Percentiles rank a stretch among this genome's conserved stretches.
Evolutionary conservation across 176 grass and related monocot species (phyloP).

Genomic region (Neostapfia colusana): DNA sequence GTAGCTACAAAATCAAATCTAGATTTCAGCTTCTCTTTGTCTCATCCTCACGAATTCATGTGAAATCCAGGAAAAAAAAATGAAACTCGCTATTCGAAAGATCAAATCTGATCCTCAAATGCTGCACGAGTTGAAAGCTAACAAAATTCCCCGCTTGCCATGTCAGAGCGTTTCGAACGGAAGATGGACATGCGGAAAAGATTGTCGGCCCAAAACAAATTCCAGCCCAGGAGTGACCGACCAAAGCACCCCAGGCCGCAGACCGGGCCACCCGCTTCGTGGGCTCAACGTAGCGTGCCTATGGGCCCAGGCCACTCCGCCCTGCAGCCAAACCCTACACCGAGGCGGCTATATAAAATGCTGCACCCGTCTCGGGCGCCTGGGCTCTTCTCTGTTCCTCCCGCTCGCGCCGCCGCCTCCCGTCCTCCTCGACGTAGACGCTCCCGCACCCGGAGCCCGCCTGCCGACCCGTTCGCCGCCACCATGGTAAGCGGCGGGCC

Average conservation of each 20-base stretch:
- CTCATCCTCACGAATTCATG: neutral
- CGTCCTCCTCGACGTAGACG: neutral
- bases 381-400: conserved; percentile 56
- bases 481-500: conserved; percentile 49
- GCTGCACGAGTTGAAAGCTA: neutral
- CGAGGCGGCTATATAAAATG: conserved; percentile 38
- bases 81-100: neutral
- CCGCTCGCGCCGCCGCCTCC: conserved; percentile 33
- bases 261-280: too few species aligned
- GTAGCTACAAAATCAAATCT: neutral
- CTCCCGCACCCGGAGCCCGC: conserved; percentile 27
- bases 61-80: neutral
- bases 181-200: neutral
- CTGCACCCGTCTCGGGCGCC: neutral
- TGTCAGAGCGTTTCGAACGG: neutral
- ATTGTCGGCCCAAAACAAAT: neutral
- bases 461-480: neutral
- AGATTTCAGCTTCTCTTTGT: neutral
- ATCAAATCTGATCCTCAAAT: neutral
- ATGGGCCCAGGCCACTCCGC: neutral
- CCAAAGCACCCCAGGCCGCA: neutral
- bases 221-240: neutral
- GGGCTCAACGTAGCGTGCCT: neutral
- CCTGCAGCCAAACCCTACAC: conserved; percentile 35
- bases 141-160: neutral